Evolutionary conservation across 176 grass and related monocot species (phyloP), one percentile per base, ranked within the genome.

Genomic region (Juncus inflexus): DNA sequence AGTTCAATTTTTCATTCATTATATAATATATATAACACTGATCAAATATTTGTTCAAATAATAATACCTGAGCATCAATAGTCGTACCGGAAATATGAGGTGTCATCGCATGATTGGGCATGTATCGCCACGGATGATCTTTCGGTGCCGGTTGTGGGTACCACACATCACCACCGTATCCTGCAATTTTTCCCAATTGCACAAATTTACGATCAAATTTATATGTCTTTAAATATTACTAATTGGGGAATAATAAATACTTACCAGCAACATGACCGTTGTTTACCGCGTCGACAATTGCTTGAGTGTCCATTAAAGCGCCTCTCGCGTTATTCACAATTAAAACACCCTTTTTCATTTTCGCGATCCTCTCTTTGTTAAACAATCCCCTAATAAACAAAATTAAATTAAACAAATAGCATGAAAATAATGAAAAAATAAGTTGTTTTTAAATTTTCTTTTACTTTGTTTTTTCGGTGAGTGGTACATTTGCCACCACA

Each of bases 71-170:
- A 2, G 28, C 86, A 73, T 95, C 90, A 37, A 90, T 95, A 63
- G 86, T 95, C n/a, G 86, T 95, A 38, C 86, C 86, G 55, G 90
- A 95, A 42, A 77, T 84, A 62, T 95, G 86, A 41, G 90, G 86
- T 36, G 90, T 90, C 90, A 96, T 96, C 11, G 87, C 92, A 15
- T 96, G 84, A 71, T 96, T 96, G 65, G 92, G 84, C 92, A 96
- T 95, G 75, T 86, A 87, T 9, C 83, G 53, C 90, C 90, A 95
- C 3, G 86, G 90, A 54, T 95, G 90, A 77, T 90, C 90, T 78
- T 86, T 95, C 0, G 83, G 83, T 41, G 90, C 86, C 16, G 92
- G 92, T 55, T 91, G 87, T 55, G 91, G 92, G 51, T 73, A 79
- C 92, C 92, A 96, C 38, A 91, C 92, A 65, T 96, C 92, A 4